Evolutionary conservation across 345 rosid species (phyloP), one percentile per base, ranked within the genome.

Genomic region (Mercurialis annua): DNA sequence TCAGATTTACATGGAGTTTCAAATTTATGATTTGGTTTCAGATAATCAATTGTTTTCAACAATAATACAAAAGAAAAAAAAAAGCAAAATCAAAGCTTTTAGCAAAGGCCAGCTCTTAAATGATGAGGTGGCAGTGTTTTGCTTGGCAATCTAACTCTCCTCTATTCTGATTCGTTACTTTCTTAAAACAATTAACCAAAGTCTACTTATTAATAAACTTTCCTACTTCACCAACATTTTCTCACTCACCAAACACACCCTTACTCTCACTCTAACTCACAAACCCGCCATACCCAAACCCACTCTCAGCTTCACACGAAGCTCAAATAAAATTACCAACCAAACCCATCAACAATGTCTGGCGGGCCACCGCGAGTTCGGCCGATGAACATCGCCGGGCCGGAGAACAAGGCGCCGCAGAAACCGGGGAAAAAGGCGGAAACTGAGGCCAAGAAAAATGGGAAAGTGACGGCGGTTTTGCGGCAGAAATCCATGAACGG

Each of bases 381-480:
- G 76, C 76, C 86, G 6, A 49, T 43, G 59, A 75, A 84, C 74
- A 69, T 79, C 64, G 72, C 65, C 1, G 88, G 84, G 36, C 48
- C 81, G 59, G 91, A 86, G 15, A 88, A 88, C 83, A 88, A 86
- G 83, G 79, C 69, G 17, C 81, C 78, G 50, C 48, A 72, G 67
- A 79, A 79, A 60, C 75, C 80, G 21, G 68, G 70, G 31, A 66
- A 71, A 29, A 80, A 83, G 65, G 55, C 72, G 30, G 36, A 81
- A 73, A 50, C 71, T 50, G 77, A 72, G 70, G 84, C 74, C 57
- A 80, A 78, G 58, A 81, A 82, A 71, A 43, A 52, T 50, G 71
- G 50, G 38, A 66, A 36, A 59, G 38, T 48, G 59, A 40, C 49
- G n/a, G 40, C 72, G 2, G 65, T 59, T 68, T 24, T 59, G 49